A percentile compares a stretch with the other conserved stretches of the same genome.
These are phyloP conservation scores for Euphorbia tirucalli DNA, from an alignment of 345 rosid genomes.

Conservation along the genomic window DNA sequence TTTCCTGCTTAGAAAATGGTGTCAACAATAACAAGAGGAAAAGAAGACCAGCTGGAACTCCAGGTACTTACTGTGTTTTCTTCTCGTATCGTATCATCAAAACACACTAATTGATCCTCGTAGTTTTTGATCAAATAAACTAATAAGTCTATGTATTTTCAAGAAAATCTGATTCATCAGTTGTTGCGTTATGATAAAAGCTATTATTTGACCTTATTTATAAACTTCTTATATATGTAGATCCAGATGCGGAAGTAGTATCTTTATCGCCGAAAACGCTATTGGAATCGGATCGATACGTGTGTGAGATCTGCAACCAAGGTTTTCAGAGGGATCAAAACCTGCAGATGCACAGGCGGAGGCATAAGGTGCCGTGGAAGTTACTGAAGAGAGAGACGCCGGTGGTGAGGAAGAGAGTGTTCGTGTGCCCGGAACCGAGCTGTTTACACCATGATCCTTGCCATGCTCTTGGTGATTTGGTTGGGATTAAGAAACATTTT, in stretches of 20 bases:
- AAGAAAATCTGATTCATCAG: too few relatives aligned
- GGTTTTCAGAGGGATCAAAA: constrained; percentile 98
- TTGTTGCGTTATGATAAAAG: too few relatives aligned
- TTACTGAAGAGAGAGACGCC: constrained; percentile 81
- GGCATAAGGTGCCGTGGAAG: constrained; percentile 99
- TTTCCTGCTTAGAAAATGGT: constrained; percentile 41
- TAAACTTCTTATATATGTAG: too few relatives aligned
- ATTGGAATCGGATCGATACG: constrained; percentile 86
- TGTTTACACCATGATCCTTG: constrained; percentile 95
- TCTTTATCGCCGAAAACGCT: constrained; percentile 85
- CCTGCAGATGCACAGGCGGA: constrained; percentile 92
- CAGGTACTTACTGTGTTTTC: constrained; percentile 45
- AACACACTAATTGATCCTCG: too few relatives aligned
- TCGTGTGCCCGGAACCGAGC: constrained; percentile 88
- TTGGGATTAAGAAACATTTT: constrained; percentile 95
- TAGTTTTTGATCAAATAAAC: too few relatives aligned
- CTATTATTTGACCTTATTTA: too few relatives aligned
- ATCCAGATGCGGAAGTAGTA: constrained; percentile 97
- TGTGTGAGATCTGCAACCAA: constrained; percentile 97
- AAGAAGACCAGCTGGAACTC: constrained; percentile 88
- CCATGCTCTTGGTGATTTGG: constrained; percentile 93
- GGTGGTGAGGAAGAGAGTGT: constrained; percentile 70
- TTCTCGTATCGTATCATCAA: too few relatives aligned
- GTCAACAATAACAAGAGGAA: constrained; percentile 47
- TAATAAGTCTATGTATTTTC: too few relatives aligned